Evolutionary conservation across 257 asterid species (phyloP), one percentile per base, ranked within the genome.

Genomic region (Penstemon barbatus): DNA sequence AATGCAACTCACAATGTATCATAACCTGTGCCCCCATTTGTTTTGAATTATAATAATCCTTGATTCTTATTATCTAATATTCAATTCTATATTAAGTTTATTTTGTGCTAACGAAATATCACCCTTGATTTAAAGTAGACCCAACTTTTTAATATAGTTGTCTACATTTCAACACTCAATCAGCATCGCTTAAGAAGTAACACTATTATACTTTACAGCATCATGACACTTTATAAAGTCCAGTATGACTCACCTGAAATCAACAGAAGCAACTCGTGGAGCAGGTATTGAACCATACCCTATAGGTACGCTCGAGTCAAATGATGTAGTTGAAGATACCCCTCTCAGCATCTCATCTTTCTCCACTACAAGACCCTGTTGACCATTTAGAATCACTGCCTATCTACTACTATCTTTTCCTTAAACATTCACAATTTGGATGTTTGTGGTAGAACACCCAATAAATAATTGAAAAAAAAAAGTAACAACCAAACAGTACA

Each of bases 291-390:
- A 81, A 73, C 88, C 92, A 77, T 87, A 87, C 84, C 86, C 89
- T 39, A 88, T 57, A 78, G 86, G 75, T 78, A 82, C 71, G 73
- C 63, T 73, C 73, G 87, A 79, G 80, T 84, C 90, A 66, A 82
- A 77, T 57, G 71, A 55, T 36, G 83, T 61, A 58, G 79, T 68
- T 49, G 88, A 82, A 19, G 85, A 57, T 65, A 81, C 77, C 56
- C 95, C 95, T 69, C 87, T 81, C 77, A 77, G 67, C 69, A 70
- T 75, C 71, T 85, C 95, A 78, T 85, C 95, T 64, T 85, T 89
- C 79, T 87, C 97, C 83, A 74, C 93, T 84, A 88, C 95, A 84
- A 89, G 95, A 80, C 97, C 95, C 95, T 87, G 95, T 74, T 70
- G 73, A 85, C 77, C 69, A 76, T 81, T 77, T 74, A 79, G 79